Conservation (phyloP, 192 early-diverging fungal genomes). For the Coemansia umbellata region DNA sequence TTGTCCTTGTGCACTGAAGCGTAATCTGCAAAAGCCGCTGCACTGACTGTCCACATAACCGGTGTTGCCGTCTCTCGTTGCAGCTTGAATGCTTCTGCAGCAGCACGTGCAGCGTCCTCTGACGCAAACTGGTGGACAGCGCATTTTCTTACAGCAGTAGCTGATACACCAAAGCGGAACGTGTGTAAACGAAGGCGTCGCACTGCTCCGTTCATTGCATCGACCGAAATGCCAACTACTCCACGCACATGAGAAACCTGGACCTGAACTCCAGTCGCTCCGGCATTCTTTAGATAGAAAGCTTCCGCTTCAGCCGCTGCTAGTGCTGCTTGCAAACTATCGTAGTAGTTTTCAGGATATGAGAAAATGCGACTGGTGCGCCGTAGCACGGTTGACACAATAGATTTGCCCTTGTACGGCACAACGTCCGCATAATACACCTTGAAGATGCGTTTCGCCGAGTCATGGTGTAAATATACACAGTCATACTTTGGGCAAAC, state of each 20-base stretch:
- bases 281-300: no score
- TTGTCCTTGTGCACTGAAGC: neutral
- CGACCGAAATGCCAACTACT: no score
- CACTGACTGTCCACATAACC: constrained; percentile 14
- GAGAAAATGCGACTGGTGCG: constrained; percentile 5
- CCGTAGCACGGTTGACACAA: constrained; percentile 2
- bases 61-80: constrained; percentile 2
- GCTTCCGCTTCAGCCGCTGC: no score
- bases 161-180: no score
- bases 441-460: neutral
- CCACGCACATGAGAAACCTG: no score
- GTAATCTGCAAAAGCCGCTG: constrained; percentile 14
- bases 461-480: constrained; percentile 6
- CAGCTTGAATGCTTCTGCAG: constrained; percentile 8
- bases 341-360: neutral
- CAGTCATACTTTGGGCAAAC: constrained; percentile 10
- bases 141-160: no score
- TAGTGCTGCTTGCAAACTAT: no score
- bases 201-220: no score
- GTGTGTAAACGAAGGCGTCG: no score
- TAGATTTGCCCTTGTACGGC: constrained; percentile 8
- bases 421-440: constrained; percentile 28
- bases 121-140: constrained; percentile 2
- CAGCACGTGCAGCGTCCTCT: constrained; percentile 12
- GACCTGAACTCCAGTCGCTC: no score